Conservation (phyloP, 2,329 filamentous ascomycete species). For the Diaporthe sp. region DNA sequence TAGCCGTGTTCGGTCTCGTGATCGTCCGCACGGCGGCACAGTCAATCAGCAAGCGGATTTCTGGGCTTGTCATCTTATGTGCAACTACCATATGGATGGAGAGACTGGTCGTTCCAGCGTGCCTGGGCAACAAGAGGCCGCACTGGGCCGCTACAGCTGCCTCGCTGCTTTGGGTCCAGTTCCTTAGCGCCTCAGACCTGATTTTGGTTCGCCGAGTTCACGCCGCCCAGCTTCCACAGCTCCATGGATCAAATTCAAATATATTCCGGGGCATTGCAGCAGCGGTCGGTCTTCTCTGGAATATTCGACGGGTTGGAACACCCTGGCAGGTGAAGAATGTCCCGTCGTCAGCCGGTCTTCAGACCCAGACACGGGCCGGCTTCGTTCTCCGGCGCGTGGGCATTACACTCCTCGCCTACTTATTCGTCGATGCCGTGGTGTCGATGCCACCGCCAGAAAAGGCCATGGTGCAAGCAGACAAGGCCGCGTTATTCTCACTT, state of each 20-base stretch:
- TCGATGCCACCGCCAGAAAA: slow-evolving; percentile 21
- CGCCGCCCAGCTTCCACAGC: not conserved
- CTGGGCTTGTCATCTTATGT: not conserved
- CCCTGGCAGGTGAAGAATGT: slow-evolving; percentile 23
- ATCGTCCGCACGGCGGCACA: not conserved
- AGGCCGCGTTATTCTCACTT: slow-evolving; percentile 19
- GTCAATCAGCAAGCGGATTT: not conserved
- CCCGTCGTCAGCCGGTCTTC: not conserved
- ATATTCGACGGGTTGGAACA: slow-evolving; percentile 14
- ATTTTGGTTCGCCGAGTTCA: not conserved
- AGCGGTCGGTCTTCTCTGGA: not conserved
- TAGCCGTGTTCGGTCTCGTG: not conserved
- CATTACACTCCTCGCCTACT: not conserved
- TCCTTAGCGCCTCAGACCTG: slow-evolving; percentile 31
- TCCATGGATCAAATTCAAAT: not conserved
- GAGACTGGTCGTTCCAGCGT: not conserved
- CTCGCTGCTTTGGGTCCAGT: slow-evolving; percentile 33
- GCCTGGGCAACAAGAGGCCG: not conserved
- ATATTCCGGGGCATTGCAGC: not conserved
- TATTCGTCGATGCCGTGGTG: slow-evolving; percentile 16
- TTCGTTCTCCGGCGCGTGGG: not conserved
- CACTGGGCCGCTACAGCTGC: slow-evolving; percentile 30
- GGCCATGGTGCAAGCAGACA: slow-evolving; percentile 26
- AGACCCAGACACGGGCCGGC: not conserved
- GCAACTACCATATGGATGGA: not conserved